Conservation (phyloP, 257 asterid species). For the Catharanthus roseus region DNA sequence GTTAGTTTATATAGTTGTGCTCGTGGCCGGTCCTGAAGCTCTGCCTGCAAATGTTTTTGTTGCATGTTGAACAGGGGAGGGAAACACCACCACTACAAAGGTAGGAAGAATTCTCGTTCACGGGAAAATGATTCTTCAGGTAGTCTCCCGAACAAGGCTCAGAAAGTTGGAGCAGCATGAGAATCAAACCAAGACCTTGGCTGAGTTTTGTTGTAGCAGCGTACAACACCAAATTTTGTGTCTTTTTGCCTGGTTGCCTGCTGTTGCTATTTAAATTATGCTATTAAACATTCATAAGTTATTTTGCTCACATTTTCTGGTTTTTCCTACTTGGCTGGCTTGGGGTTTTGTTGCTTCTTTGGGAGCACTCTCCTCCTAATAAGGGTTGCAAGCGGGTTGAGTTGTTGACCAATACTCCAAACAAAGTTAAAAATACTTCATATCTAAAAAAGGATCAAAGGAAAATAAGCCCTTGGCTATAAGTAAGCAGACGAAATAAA, state of each 20-base stretch:
- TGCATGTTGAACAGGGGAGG: conserved; percentile 53
- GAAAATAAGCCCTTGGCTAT: too few species aligned
- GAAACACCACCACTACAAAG: conserved; percentile 42
- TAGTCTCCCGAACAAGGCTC: conserved; percentile 52
- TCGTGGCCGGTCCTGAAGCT: neutral
- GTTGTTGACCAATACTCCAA: too few species aligned
- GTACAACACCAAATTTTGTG: conserved; percentile 10
- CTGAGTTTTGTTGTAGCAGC: neutral
- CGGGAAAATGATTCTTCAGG: conserved; percentile 46
- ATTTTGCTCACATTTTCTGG: neutral
- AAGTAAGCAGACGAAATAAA: too few species aligned
- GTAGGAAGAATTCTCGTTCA: conserved; percentile 71
- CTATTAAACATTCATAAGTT: neutral
- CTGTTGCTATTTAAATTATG: neutral
- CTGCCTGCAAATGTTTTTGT: neutral
- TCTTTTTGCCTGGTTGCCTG: neutral
- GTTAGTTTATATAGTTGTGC: neutral
- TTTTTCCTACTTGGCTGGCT: neutral
- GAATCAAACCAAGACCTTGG: neutral
- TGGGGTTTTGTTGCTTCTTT: neutral
- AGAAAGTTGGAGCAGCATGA: conserved; percentile 45
- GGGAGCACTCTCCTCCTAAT: too few species aligned
- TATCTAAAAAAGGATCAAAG: too few species aligned
- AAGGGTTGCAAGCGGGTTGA: too few species aligned
- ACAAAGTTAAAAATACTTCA: too few species aligned